Conservation (phyloP, 495 filamentous ascomycete genomes). For the Sordaria brevicollis region DNA sequence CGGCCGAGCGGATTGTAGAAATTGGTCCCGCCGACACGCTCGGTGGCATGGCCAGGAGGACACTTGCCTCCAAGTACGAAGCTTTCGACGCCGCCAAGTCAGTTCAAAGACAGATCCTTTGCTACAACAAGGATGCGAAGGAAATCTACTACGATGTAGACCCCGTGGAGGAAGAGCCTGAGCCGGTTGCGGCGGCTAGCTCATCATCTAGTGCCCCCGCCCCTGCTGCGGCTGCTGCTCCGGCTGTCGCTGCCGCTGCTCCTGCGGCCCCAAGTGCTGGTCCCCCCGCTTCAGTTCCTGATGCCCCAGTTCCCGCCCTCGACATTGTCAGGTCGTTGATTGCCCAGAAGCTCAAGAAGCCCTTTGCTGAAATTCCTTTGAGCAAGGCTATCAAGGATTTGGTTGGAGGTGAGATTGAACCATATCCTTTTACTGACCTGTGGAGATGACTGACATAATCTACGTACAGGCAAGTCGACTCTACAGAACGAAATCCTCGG, state of each 20-base stretch:
- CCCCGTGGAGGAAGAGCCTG: conserved; percentile 82
- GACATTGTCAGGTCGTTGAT: conserved; percentile 86
- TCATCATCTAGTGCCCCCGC: conserved; percentile 35
- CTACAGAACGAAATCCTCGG: conserved; percentile 93
- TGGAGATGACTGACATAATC: conserved; percentile 1
- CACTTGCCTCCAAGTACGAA: conserved; percentile 95
- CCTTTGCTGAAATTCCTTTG: conserved; percentile 75
- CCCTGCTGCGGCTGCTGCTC: conserved; percentile 39
- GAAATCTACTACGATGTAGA: conserved; percentile 99
- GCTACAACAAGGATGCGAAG: conserved; percentile 98
- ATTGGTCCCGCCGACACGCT: conserved; percentile 97
- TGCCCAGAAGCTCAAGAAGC: conserved; percentile 98
- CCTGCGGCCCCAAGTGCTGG: conserved; percentile 61
- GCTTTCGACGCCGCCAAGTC: conserved; percentile 95
- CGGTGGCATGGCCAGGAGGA: conserved; percentile 94
- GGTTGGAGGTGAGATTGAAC: conserved; percentile 67
- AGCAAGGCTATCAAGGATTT: conserved; percentile 98
- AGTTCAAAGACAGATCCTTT: conserved; percentile 91
- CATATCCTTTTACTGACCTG: not conserved
- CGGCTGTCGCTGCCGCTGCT: conserved; percentile 42
- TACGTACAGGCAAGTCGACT: conserved; percentile 75
- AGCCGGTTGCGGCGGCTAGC: conserved; percentile 40
- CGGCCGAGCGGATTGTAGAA: conserved; percentile 93
- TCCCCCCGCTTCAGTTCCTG: conserved; percentile 79
- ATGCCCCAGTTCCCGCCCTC: conserved; percentile 75